A percentile compares a stretch with the other conserved stretches of the same genome.
Conservation (phyloP, 352 stramenopile genomes). For the Globisporangium irregulare region DNA sequence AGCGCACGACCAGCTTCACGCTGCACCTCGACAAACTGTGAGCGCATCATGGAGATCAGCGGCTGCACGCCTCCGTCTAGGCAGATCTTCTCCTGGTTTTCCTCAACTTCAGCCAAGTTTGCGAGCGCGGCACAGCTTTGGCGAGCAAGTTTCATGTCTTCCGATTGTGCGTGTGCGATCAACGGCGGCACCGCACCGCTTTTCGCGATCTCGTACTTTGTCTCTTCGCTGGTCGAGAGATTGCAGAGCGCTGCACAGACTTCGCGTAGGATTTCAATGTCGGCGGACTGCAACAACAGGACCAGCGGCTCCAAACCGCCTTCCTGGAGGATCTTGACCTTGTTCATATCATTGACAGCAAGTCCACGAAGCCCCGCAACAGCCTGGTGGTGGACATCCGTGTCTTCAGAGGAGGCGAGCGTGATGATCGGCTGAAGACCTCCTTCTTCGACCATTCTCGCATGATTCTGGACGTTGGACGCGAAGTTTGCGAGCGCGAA, state of each 20-base stretch:
- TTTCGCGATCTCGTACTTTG: constrained; percentile 97
- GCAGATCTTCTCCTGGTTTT: constrained; percentile 95
- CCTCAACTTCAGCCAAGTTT: constrained; percentile 93
- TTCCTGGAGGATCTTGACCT: constrained; percentile 97
- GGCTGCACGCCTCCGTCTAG: constrained; percentile 89
- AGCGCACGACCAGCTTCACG: constrained; percentile 89
- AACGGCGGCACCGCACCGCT: constrained; percentile 89
- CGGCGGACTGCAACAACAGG: constrained; percentile 84
- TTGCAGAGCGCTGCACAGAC: constrained; percentile 94
- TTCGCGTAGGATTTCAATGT: constrained; percentile 93
- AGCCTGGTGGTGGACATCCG: constrained; percentile 94
- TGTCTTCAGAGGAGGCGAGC: constrained; percentile 88
- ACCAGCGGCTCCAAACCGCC: constrained; percentile 93
- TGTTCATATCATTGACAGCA: constrained; percentile 88
- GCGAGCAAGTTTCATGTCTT: constrained; percentile 91
- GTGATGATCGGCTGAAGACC: constrained; percentile 95
- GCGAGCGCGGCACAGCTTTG: constrained; percentile 92
- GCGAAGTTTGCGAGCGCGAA: constrained; percentile 95
- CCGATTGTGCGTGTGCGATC: constrained; percentile 89
- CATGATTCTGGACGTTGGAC: constrained; percentile 91
- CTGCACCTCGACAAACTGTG: constrained; percentile 94
- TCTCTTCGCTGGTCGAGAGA: constrained; percentile 94
- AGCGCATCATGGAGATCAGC: constrained; percentile 94
- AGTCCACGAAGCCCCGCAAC: constrained; percentile 92
- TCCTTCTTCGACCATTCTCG: constrained; percentile 93